These are phyloP conservation scores for Ceratocystis variospora DNA, from an alignment of 2,329 filamentous ascomycete species.

Conservation along the genomic window DNA sequence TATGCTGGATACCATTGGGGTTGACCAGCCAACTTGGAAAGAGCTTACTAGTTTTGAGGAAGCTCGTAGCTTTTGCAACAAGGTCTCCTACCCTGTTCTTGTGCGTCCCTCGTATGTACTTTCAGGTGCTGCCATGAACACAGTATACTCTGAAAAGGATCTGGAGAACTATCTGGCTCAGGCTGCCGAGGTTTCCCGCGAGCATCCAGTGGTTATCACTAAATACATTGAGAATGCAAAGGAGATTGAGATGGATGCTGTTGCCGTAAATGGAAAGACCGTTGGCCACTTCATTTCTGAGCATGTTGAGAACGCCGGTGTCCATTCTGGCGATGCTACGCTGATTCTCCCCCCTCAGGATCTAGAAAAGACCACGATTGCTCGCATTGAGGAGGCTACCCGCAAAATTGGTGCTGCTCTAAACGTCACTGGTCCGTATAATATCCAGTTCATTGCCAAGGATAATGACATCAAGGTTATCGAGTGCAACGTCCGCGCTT, in stretches of 20 bases:
- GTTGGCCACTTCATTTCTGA: constrained; percentile 96
- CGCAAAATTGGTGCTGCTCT: constrained; percentile 87
- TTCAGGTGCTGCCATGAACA: constrained; percentile 97
- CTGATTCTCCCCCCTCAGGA: constrained; percentile 91
- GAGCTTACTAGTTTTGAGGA: constrained; percentile 91
- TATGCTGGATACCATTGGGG: constrained; percentile 86
- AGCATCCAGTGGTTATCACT: constrained; percentile 94
- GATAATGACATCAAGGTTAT: constrained; percentile 99
- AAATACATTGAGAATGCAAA: constrained; percentile 99
- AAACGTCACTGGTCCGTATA: constrained; percentile 93
- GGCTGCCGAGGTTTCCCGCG: constrained; percentile 81
- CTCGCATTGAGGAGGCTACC: constrained; percentile 85
- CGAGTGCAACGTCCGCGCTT: constrained; percentile 94
- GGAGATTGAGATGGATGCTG: constrained; percentile 99
- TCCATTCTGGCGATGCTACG: constrained; percentile 95
- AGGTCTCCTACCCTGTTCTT: constrained; percentile 82
- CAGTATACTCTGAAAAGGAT: constrained; percentile 91
- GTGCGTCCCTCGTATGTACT: constrained; percentile 94
- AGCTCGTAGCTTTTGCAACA: constrained; percentile 72
- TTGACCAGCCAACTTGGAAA: constrained; percentile 97
- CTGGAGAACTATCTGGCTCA: constrained; percentile 78
- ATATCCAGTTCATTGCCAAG: constrained; percentile 99
- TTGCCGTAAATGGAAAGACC: constrained; percentile 77
- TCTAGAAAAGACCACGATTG: constrained; percentile 73
- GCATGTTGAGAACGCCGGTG: constrained; percentile 96